Evolutionary conservation across 2,329 filamentous ascomycete species (phyloP).

Genomic region (Neodidymelliopsis sp.): DNA sequence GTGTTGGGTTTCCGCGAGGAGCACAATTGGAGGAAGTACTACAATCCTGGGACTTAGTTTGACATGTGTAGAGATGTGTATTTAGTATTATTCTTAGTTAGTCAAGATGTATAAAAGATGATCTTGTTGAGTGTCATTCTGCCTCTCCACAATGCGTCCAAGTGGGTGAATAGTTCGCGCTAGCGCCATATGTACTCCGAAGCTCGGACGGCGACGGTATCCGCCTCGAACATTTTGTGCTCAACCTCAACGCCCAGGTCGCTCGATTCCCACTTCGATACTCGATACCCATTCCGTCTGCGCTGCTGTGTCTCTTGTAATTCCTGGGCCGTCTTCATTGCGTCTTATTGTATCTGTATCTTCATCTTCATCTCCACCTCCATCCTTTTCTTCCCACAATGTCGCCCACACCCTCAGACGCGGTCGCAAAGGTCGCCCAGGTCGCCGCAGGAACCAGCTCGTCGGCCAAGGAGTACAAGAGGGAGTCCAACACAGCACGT

Average conservation of each 20-base stretch:
- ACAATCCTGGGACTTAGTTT: constrained; percentile 43
- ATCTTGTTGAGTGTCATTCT: no score
- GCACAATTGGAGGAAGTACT: constrained; percentile 64
- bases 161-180: no score
- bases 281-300: constrained; percentile 13
- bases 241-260: constrained; percentile 3
- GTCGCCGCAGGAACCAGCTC: constrained; percentile 40
- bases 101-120: no score
- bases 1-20: constrained; percentile 66
- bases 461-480: constrained; percentile 71
- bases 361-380: no score
- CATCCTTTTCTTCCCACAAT: no score
- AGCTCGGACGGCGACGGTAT: constrained; percentile 7
- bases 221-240: constrained; percentile 13
- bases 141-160: constrained; percentile 2
- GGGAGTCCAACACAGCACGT: constrained; percentile 87
- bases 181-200: not conserved
- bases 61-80: no score
- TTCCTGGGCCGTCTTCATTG: constrained; percentile 7
- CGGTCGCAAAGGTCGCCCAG: constrained; percentile 18
- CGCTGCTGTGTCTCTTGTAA: constrained; percentile 13
- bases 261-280: constrained; percentile 6
- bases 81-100: no score
- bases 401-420: constrained; percentile 18
- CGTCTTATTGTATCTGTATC: no score